Percentiles rank a stretch among this genome's conserved stretches.
Conservation (phyloP, 1,284 basidiomycete genomes). For the Sphaerobolus stellatus region DNA sequence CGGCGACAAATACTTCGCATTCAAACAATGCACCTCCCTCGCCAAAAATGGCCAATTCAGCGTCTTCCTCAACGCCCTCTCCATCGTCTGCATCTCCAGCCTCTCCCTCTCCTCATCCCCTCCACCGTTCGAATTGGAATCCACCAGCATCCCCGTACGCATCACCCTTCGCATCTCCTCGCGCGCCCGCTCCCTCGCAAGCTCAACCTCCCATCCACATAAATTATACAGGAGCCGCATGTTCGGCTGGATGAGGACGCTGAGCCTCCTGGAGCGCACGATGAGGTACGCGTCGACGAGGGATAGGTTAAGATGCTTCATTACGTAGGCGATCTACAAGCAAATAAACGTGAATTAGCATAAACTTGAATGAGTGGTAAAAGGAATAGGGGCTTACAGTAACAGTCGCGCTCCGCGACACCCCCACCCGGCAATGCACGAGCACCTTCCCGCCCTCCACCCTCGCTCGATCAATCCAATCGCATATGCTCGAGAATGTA, state of each 20-base stretch:
- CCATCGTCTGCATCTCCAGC: not conserved
- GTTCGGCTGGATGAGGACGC: constrained; percentile 91
- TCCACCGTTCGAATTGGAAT: not conserved
- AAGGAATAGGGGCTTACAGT: constrained; percentile 56
- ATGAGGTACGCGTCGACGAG: constrained; percentile 93
- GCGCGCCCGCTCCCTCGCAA: constrained; percentile 66
- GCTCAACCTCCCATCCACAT: constrained; percentile 88
- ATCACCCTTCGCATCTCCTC: constrained; percentile 56
- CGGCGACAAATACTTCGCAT: constrained; percentile 69
- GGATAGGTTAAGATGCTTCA: constrained; percentile 87
- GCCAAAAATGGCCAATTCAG: constrained; percentile 79
- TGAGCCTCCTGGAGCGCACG: constrained; percentile 79
- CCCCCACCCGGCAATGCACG: constrained; percentile 96
- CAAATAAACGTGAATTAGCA: not conserved
- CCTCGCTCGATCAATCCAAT: constrained; percentile 90
- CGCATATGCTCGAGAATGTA: constrained; percentile 83
- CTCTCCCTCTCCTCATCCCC: not conserved
- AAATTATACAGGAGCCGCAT: constrained; percentile 92
- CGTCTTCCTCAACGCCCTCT: constrained; percentile 28
- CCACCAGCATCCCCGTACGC: constrained; percentile 31
- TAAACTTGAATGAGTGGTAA: constrained; percentile 1
- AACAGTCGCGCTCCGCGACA: constrained; percentile 90
- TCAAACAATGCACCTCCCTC: constrained; percentile 74
- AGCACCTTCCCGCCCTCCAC: constrained; percentile 83
- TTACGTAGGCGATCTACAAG: constrained; percentile 85